phyloP scores from a whole-genome alignment of 2,329 filamentous ascomycete species.

The Sclerotinia sclerotiorum region DNA sequence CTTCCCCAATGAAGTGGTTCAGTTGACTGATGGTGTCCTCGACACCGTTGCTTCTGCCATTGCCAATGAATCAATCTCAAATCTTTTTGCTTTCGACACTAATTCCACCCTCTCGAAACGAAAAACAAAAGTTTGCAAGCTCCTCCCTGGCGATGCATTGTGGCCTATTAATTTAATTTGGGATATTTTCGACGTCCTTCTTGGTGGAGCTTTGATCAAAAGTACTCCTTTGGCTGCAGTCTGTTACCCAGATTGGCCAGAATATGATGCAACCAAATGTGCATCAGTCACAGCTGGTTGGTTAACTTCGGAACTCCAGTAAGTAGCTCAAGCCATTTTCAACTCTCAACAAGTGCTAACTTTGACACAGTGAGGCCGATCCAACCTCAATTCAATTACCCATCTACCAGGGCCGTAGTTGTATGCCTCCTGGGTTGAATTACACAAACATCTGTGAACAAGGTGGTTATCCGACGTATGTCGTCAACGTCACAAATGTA shows the following conservation, averaged over 20 bases:
- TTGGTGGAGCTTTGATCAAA: constrained; percentile 46
- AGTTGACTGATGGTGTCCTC: constrained; percentile 31
- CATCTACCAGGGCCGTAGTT: constrained; percentile 47
- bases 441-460: constrained; percentile 24
- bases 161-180: constrained; percentile 52
- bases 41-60: constrained; percentile 26
- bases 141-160: constrained; percentile 32
- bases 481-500: constrained; percentile 33
- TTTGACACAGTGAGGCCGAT: constrained; percentile 42
- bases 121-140: constrained; percentile 29
- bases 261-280: constrained; percentile 42
- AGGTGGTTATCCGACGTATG: constrained; percentile 30
- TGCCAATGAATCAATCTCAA: constrained; percentile 22
- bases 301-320: constrained; percentile 43
- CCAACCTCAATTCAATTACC: constrained; percentile 49
- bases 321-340: constrained; percentile 20
- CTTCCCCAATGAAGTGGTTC: constrained; percentile 26
- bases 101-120: neutral
- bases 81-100: constrained; percentile 25
- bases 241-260: constrained; percentile 43
- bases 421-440: constrained; percentile 34
- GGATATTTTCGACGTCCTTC: constrained; percentile 48
- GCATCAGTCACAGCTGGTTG: constrained; percentile 37
- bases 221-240: constrained; percentile 47
- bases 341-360: constrained; percentile 25